phyloP scores from a whole-genome alignment of 2,329 filamentous ascomycete species.

The Ophiosphaerella narmari region DNA sequence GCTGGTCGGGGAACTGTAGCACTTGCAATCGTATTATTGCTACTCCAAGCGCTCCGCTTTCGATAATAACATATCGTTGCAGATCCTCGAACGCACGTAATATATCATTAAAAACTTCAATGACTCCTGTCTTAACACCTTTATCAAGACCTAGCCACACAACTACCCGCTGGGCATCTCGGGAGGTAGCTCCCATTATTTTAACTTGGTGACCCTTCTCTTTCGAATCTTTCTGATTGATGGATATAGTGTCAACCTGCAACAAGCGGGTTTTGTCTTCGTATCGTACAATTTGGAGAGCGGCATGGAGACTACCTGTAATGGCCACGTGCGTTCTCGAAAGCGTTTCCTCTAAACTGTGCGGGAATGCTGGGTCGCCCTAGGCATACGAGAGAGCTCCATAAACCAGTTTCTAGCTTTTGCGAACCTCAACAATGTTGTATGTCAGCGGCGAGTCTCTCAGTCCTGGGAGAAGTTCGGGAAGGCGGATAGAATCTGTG shows the following conservation, averaged over 20 bases:
- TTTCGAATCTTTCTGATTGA: slow-evolving; percentile 5
- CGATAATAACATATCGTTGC: too few species aligned
- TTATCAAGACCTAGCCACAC: slow-evolving; percentile 18
- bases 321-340: background rate
- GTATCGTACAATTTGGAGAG: background rate
- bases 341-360: slow-evolving; percentile 2
- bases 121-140: background rate
- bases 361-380: slow-evolving; percentile 1
- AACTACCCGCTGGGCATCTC: slow-evolving; percentile 12
- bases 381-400: slow-evolving; percentile 11
- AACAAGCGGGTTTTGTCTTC: slow-evolving; percentile 5
- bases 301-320: background rate
- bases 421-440: background rate
- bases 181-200: slow-evolving; percentile 16
- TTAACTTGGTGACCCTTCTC: slow-evolving; percentile 22
- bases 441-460: background rate
- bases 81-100: background rate
- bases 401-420: background rate
- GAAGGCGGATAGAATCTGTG: background rate
- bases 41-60: background rate
- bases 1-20: background rate
- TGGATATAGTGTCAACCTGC: background rate
- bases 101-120: background rate
- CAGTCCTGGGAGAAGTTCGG: background rate
- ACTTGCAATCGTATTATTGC: background rate